These are phyloP conservation scores for Suhomyces prunicola DNA, from an alignment of 805 yeast genomes.

Conservation along the genomic window DNA sequence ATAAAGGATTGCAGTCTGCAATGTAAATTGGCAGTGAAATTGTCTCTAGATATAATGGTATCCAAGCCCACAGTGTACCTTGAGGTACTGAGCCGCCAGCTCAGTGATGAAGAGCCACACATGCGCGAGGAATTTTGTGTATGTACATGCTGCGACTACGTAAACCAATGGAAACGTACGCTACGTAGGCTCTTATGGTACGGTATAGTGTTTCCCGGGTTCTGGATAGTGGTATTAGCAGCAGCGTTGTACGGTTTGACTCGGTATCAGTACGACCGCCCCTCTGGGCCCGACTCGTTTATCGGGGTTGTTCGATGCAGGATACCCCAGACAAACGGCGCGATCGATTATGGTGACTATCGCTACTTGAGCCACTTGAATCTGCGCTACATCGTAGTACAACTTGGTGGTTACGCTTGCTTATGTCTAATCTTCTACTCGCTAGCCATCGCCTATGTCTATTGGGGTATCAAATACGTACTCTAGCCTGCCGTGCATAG, in stretches of 20 bases:
- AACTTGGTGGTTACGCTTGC: not conserved
- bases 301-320: conserved; percentile 5
- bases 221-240: conserved; percentile 16
- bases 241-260: conserved; percentile 3
- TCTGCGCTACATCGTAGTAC: not conserved
- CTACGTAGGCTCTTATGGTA: conserved; percentile 8
- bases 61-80: not conserved
- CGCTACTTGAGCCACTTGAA: conserved; percentile 9
- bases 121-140: not conserved
- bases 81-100: not conserved
- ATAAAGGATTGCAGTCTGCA: not conserved
- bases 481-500: not conserved
- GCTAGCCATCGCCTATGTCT: not conserved
- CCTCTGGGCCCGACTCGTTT: conserved; percentile 9
- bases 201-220: conserved; percentile 17
- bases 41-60: not conserved
- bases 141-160: conserved; percentile 6
- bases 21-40: not conserved
- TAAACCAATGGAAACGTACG: not conserved
- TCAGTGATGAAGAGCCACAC: not conserved
- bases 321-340: conserved; percentile 4
- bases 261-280: conserved; percentile 2
- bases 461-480: not conserved
- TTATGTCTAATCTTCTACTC: not conserved
- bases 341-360: conserved; percentile 16